phyloP scores from a whole-genome alignment of 2,329 filamentous ascomycete genomes.

The Tothia fuscella region DNA sequence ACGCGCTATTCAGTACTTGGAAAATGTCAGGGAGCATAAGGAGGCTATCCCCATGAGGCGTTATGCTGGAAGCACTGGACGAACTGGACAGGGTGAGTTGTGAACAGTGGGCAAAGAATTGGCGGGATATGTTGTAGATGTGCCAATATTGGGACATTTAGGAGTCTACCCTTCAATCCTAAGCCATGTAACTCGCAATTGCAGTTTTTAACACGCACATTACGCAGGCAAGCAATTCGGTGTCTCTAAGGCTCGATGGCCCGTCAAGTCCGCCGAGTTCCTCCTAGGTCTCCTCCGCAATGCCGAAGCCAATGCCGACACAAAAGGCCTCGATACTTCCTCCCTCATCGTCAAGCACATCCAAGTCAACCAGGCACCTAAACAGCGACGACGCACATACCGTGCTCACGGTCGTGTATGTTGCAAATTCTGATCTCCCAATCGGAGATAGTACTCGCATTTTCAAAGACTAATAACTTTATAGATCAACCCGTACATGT shows the following conservation, averaged over 20 bases:
- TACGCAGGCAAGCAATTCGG: conserved; percentile 89
- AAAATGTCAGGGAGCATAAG: conserved; percentile 94
- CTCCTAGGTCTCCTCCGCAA: conserved; percentile 74
- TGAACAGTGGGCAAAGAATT: no score
- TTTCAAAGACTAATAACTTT: background rate
- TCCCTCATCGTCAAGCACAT: conserved; percentile 99
- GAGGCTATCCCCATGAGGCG: conserved; percentile 98
- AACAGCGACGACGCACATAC: conserved; percentile 98
- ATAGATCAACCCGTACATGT: conserved; percentile 99
- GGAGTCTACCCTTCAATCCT: no score
- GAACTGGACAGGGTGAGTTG: conserved; percentile 79
- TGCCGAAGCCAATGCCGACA: conserved; percentile 34
- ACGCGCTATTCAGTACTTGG: conserved; percentile 90
- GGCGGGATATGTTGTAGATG: no score
- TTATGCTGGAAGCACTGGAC: conserved; percentile 91
- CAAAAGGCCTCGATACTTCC: conserved; percentile 58
- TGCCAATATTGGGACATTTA: no score
- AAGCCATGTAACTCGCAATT: no score
- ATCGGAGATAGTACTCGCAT: no score
- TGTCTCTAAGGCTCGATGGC: conserved; percentile 96
- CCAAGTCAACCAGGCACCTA: conserved; percentile 99
- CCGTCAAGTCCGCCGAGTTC: conserved; percentile 98
- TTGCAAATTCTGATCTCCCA: no score
- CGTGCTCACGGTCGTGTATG: conserved; percentile 99
- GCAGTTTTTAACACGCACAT: background rate